Evolutionary conservation across 2,329 filamentous ascomycete genomes (phyloP), one percentile per base, ranked within the genome.

Genomic region (Conoideocrella luteorostrata): DNA sequence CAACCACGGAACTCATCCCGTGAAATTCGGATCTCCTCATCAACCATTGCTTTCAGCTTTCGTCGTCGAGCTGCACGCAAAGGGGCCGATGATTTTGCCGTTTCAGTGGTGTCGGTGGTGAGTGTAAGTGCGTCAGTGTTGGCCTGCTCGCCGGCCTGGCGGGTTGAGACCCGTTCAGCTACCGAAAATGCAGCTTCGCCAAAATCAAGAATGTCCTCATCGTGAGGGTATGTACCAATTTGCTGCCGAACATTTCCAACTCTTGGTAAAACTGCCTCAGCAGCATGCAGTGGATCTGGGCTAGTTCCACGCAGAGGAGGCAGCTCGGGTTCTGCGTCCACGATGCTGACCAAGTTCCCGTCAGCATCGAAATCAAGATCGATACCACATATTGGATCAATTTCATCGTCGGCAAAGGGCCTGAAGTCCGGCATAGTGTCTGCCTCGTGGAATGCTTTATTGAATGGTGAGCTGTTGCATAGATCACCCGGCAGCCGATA

Each of bases 351-450:
- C 28, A 77, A 55, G 46, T 76, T 76, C 29, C 75, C 75, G 9
- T 76, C 58, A 20, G 60, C 67, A 47, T 77, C 74, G 41, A 78
- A 70, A n/a, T 69, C 65, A 21, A 78, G 61, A 3, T 67, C 68
- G 50, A 72, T 64, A 21, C 69, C 67, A 0, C 59, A 59, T 17
- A 67, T 51, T 5, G 58, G 53, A 7, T 60, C 61, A 21, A 69
- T 53, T 3, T 70, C 66, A 10, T 72, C 65, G 0, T 65, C 62
- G 7, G 52, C 61, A 15, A 71, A 62, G 2, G 62, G 59, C 22
- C 62, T 58, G 20, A 57, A 57, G 2, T 54, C 54, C 3, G 48
- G 47, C 43, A 56, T 52, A 7, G 40, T 39, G 18, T 56, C 50
- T 18, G 47, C 22, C 4, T 49, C 45, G 9, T 48, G 41, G 29